Base-by-base conservation (phyloP, 2,329 filamentous ascomycete species). In the Emmonsia crescens region DNA sequence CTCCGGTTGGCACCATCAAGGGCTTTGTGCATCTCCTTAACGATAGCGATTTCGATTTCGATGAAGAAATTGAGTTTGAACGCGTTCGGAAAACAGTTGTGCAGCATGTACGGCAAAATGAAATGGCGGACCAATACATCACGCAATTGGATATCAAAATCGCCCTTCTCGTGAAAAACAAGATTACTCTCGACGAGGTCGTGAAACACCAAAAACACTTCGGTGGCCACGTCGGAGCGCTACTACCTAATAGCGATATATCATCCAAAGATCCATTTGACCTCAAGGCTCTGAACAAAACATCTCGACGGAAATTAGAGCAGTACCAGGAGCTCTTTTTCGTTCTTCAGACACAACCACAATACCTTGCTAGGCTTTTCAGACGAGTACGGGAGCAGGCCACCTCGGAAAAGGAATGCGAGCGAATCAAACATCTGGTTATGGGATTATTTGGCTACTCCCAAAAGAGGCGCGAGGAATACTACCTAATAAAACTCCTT, bases 131-230 rank as follows among this genome's bases (percentile, higher is more conserved):
- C 76, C 91, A 96, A 73, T 99, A 99, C 71, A 96, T 99, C 67
- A 92, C 96, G 69, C 94, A 99, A 73, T 83, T 99, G 42, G 95
- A 99, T 72, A 96, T 99, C 80, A 99, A 99, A 78, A 99, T 99
- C 73, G 94, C 94, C 0, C 83, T 99, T 2, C 82, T 99, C 21
- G 94, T 99, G 69, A 97, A 97, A 82, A 99, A 99, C 83, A 99
- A 99, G 76, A 99, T 99, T 70, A 97, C 94, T 0, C 82, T 99
- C 3, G 94, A 99, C 71, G 95, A 99, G 76, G 94, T 99, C 33
- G 89, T 99, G 61, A 91, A 91, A 69, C 94, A 97, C 72, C 94
- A 99, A 72, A 93, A 89, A 78, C 95, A 96, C 73, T 96, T 94
- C 69, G 94, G 94, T 61, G 92, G 93, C 1, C 89, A 94, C 70